These are phyloP conservation scores for Didymella arachidicola DNA, from an alignment of 2,329 filamentous ascomycete genomes.

Conservation along the genomic window DNA sequence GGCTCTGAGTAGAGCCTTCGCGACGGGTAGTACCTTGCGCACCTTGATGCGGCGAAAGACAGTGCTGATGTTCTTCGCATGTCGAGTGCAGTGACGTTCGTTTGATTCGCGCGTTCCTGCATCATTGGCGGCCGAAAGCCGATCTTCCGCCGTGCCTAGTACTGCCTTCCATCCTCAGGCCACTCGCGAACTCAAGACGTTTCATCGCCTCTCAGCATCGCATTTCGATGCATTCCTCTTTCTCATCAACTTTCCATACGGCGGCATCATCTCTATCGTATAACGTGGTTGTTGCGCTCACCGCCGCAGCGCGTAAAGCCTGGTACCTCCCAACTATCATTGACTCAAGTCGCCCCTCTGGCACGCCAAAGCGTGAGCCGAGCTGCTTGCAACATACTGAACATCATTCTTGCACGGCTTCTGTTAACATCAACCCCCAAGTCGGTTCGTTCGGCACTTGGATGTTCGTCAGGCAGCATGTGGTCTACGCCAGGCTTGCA, in stretches of 20 bases:
- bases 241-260: conserved; percentile 4
- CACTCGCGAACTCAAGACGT: conserved; percentile 15
- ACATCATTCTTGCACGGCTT: not conserved
- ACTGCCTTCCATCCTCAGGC: conserved; percentile 11
- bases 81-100: conserved; percentile 26
- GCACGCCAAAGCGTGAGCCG: not conserved
- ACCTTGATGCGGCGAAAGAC: conserved; percentile 42
- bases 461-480: conserved; percentile 13
- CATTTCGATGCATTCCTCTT: conserved; percentile 10
- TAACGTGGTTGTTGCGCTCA: not conserved
- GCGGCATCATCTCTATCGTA: not conserved
- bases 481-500: conserved; percentile 27
- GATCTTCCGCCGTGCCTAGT: conserved; percentile 10
- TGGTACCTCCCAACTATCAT: not conserved
- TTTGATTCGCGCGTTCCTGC: conserved; percentile 14
- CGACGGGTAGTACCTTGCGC: conserved; percentile 27
- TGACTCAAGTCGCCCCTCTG: not conserved
- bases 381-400: not conserved
- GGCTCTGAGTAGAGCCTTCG: conserved; percentile 33
- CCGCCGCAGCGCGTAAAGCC: not conserved
- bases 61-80: conserved; percentile 45
- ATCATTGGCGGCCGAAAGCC: conserved; percentile 5
- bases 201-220: conserved; percentile 16
- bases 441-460: conserved; percentile 15
- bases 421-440: not conserved